Percentiles rank a stretch among this genome's conserved stretches.
These are phyloP conservation scores for Salvia sclarea DNA, from an alignment of 305 asterid species.

Conservation along the genomic window DNA sequence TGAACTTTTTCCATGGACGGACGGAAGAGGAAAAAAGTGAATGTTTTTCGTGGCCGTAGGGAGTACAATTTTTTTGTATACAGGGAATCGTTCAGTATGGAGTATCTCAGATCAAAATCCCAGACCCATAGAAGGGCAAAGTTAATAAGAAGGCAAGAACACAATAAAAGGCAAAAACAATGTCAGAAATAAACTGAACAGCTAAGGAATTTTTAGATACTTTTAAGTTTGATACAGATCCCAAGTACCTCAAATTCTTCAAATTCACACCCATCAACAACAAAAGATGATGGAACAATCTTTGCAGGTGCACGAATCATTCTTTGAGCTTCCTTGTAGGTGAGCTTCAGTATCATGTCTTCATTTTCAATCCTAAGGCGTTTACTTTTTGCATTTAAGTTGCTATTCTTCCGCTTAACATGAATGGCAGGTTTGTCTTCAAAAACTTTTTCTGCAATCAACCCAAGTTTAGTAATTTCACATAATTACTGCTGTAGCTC, in stretches of 20 bases:
- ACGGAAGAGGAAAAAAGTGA: too few species aligned
- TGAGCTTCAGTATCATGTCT: constrained; percentile 64
- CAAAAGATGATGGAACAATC: constrained; percentile 50
- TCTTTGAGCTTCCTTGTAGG: constrained; percentile 81
- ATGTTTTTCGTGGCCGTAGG: too few species aligned
- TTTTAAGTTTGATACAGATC: constrained; percentile 19
- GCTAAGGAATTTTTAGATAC: constrained; percentile 5
- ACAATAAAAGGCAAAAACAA: constrained; percentile 7
- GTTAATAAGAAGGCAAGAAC: constrained; percentile 26
- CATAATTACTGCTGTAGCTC: constrained; percentile 36
- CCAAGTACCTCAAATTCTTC: constrained; percentile 78
- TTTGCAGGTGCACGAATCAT: constrained; percentile 75
- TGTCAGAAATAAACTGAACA: constrained; percentile 6
- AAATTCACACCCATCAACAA: constrained; percentile 79
- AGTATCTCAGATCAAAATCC: constrained; percentile 14
- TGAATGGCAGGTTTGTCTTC: constrained; percentile 47
- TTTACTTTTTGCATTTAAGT: constrained; percentile 57
- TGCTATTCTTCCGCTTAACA: constrained; percentile 70
- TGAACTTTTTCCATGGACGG: too few species aligned
- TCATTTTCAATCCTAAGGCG: constrained; percentile 63
- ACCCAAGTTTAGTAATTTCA: constrained; percentile 40
- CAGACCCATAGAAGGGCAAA: constrained; percentile 25
- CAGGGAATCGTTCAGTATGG: neutral
- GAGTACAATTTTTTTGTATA: neutral
- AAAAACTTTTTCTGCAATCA: constrained; percentile 43